These are phyloP conservation scores for Leccinellum albellum DNA, from an alignment of 768 basidiomycete species.

Conservation along the genomic window DNA sequence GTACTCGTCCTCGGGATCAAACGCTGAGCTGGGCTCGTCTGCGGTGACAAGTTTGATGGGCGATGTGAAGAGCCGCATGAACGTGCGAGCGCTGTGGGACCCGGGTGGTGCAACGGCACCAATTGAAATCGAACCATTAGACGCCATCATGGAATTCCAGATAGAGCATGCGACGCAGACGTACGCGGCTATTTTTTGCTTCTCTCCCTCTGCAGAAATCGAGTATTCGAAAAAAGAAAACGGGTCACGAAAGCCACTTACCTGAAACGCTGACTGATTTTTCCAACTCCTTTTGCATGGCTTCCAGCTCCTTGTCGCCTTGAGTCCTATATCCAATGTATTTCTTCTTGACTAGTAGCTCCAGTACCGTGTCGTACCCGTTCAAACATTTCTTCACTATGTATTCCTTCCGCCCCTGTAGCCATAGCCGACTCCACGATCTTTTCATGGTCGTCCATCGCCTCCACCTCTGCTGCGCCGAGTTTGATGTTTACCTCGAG, in stretches of 20 bases:
- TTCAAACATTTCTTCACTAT: too few species aligned
- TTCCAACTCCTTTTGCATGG: slow-evolving; percentile 16
- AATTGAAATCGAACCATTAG: background rate
- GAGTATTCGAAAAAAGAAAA: background rate
- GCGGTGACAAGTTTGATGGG: slow-evolving; percentile 29
- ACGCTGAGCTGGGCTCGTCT: slow-evolving; percentile 38
- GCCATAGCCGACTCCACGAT: too few species aligned
- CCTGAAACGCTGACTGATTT: slow-evolving; percentile 25
- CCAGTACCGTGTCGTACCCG: too few species aligned
- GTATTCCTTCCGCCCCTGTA: too few species aligned
- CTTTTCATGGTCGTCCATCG: slow-evolving; percentile 11
- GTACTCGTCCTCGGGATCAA: slow-evolving; percentile 36
- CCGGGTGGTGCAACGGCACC: too few species aligned
- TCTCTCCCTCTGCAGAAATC: slow-evolving; percentile 22
- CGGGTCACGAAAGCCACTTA: background rate
- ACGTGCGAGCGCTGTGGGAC: slow-evolving; percentile 37
- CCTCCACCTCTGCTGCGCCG: slow-evolving; percentile 25
- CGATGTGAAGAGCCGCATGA: slow-evolving; percentile 36
- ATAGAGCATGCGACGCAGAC: background rate
- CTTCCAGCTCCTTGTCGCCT: too few species aligned
- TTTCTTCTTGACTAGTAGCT: too few species aligned
- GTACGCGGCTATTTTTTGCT: slow-evolving; percentile 30
- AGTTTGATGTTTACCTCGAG: slow-evolving; percentile 40
- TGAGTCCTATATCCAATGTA: too few species aligned
- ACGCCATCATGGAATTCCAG: background rate